Conservation (phyloP, 495 filamentous ascomycete species). For the Aspergillus affinis region DNA sequence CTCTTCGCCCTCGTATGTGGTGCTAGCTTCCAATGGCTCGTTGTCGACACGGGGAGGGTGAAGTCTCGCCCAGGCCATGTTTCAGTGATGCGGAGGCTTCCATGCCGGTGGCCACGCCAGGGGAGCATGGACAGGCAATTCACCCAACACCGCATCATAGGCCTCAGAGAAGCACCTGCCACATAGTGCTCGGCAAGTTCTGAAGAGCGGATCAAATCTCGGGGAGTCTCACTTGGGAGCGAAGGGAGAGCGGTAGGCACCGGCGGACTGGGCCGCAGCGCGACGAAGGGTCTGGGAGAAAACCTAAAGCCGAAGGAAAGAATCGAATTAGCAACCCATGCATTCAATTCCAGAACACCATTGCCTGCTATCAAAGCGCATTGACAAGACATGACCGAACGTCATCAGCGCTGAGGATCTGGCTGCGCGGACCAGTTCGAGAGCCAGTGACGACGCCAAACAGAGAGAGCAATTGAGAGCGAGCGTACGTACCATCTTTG, state of each 20-base stretch:
- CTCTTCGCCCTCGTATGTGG: not conserved
- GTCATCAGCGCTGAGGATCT: not conserved
- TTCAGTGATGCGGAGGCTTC: not conserved
- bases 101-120: not conserved
- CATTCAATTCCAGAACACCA: not conserved
- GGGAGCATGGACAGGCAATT: not conserved
- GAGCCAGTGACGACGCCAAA: not conserved
- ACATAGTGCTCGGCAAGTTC: not conserved
- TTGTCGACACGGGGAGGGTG: not conserved
- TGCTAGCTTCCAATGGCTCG: not conserved
- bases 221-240: slow-evolving; percentile 44
- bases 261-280: slow-evolving; percentile 37
- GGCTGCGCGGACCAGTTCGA: not conserved
- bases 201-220: not conserved
- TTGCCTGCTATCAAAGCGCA: not conserved
- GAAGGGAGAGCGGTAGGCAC: slow-evolving; percentile 38
- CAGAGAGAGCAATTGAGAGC: not conserved
- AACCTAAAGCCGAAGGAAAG: slow-evolving; percentile 20
- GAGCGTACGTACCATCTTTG: slow-evolving; percentile 34
- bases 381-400: slow-evolving; percentile 5
- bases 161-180: not conserved
- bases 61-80: not conserved
- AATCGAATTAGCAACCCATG: slow-evolving; percentile 27
- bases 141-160: not conserved
- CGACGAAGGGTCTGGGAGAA: slow-evolving; percentile 47